phyloP scores from a whole-genome alignment of 805 yeast species.

The Dipodascus albidus region DNA sequence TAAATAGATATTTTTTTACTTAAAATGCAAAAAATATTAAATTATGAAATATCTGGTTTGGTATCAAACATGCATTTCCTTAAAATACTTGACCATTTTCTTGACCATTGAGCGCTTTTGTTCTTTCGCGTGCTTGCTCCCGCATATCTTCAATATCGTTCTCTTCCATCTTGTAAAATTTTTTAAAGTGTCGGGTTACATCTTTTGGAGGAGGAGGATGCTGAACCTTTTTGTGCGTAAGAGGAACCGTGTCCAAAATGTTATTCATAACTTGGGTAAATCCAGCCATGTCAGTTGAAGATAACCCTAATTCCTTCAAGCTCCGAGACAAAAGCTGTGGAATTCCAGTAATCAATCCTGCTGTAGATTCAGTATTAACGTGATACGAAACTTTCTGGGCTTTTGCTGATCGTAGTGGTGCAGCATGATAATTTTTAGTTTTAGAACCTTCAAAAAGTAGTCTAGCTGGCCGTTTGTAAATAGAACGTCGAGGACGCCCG shows the following conservation, averaged over 20 bases:
- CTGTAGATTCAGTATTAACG: background rate
- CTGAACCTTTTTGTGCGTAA: background rate
- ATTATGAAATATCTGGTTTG: no score
- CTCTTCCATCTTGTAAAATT: background rate
- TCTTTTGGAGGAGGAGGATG: background rate
- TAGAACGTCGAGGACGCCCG: slow-evolving; percentile 5
- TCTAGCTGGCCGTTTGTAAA: slow-evolving; percentile 1
- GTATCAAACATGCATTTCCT: no score
- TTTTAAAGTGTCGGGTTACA: background rate
- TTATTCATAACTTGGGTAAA: background rate
- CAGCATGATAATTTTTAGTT: background rate
- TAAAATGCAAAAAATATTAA: no score
- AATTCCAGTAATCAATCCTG: background rate
- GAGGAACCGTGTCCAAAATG: background rate
- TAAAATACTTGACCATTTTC: background rate
- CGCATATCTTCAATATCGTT: background rate
- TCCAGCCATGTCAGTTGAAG: background rate
- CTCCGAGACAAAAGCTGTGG: background rate
- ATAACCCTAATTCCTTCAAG: background rate
- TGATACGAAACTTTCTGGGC: background rate
- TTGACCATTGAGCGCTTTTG: background rate
- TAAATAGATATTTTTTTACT: no score
- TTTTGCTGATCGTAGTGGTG: background rate
- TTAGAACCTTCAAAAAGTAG: background rate
- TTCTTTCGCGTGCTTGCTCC: background rate